Base-by-base conservation (phyloP, 148 eudicot species). In the Nepenthes gracilis region DNA sequence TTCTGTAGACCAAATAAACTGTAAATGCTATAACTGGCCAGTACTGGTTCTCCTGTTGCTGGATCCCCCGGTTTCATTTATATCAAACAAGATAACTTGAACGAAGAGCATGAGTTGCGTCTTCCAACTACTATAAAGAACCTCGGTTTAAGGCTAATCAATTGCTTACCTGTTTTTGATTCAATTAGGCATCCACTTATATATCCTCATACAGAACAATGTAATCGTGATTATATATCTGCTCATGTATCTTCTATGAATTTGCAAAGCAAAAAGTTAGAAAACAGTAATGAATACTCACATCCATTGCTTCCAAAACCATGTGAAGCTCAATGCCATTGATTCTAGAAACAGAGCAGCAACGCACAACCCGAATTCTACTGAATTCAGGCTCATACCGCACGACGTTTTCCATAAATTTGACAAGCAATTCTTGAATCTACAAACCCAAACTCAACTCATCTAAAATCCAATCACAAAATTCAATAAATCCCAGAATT, bases 281-380 rank as follows among this genome's bases (percentile, higher is more conserved):
- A 55, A 61, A 35, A 57, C 2, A 64, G 43, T 52, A 59, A 3
- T 6, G 9, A 58, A 33, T 36, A 72, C 99, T 79, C 62, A 93
- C 99, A 70, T 89, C 89, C 99, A 93, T 86, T 62, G 99, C 96
- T 79, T 83, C 77, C 74, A 93, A 70, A 62, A 84, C 75, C 13
- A 81, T 81, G 23, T 13, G 78, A 64, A 93, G 96, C 80, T 86
- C 80, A 58, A 86, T 67, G 54, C 71, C 77, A 58, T 65, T 66
- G 55, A 63, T 70, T 54, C 47, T 88, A 60, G 80, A 76, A 51
- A 73, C 37, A 73, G 55, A 66, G 11, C 62, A 57, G 58, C 60
- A 64, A 70, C 74, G 68, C 67, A 72, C 74, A 58, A 93, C 79
- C 48, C 66, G 68, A 67, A 93, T 67, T 32, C 57, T 51, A 64